Evolutionary conservation across 345 rosid genomes (phyloP), one percentile per base, ranked within the genome.

Genomic region (Pistacia vera): DNA sequence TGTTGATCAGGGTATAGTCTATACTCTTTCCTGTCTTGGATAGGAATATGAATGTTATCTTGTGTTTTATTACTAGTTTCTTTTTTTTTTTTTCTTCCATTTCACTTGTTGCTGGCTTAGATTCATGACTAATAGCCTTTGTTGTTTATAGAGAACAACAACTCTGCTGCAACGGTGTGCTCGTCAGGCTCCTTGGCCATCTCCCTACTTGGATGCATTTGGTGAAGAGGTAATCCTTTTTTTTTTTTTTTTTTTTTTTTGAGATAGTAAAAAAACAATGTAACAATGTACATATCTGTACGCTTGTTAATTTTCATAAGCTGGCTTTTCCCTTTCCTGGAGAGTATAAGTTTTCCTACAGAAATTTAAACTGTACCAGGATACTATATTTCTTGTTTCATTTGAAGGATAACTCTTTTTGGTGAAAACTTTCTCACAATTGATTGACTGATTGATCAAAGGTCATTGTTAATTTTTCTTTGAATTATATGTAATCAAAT

Each of bases 151-250:
- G 99, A 90, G 83, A 83, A 93, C 99, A 58, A 89, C 93, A 49
- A 89, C 92, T 82, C 80, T 91, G 78, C 86, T 96, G 33, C 97
- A 89, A 83, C 87, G 99, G 81, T 87, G 83, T 81, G 93, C 87
- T 9, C 94, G 92, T 33, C 97, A 85, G 77, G 88, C 99, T 75
- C 86, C 88, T 76, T 96, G 99, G 99, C 97, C 93, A 16, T 93
- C 99, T 58, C 98, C 87, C 6, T 96, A 92, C 84, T 87, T 96
- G 87, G 99, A 96, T 86, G 86, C 86, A 5, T 96, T 83, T 84
- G 99, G 99, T 68, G 99, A 93, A 92, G 99, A 96, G 98, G 99
- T 91, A 72, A 79, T 11, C 51, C 60, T 35, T 54, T 63, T 56
- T 58, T 60, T 30, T 35, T 58, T 14, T 10, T 52, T 58, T 20